These are phyloP conservation scores for Bruguiera parviflora DNA, from an alignment of 345 rosid genomes.

Conservation along the genomic window DNA sequence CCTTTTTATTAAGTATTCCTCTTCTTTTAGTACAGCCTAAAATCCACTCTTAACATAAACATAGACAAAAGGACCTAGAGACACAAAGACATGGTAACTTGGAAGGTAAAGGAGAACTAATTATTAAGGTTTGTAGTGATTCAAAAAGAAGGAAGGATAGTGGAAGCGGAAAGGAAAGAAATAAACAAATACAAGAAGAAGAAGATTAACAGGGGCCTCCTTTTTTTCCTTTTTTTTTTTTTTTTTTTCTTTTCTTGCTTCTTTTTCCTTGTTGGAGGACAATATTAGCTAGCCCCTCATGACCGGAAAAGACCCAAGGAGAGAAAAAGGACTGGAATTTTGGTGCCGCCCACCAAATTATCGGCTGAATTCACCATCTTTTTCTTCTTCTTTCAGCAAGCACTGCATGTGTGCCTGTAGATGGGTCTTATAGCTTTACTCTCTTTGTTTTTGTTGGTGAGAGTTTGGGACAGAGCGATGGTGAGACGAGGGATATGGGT, in stretches of 20 bases:
- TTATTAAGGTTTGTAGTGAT: not conserved
- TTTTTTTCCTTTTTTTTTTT: constrained; percentile 1
- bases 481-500: constrained; percentile 5
- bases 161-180: not conserved
- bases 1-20: not conserved
- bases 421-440: constrained; percentile 9
- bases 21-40: not conserved
- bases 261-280: not conserved
- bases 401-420: not conserved
- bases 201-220: not conserved
- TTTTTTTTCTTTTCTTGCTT: constrained; percentile 10
- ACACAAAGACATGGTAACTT: not conserved
- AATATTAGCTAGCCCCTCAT: constrained; percentile 9
- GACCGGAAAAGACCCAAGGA: constrained; percentile 1
- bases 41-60: not conserved
- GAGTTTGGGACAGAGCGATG: constrained; percentile 22
- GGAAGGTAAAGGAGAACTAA: constrained; percentile 1
- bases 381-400: not conserved
- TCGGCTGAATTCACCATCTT: constrained; percentile 38
- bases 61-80: not conserved
- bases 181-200: too few species aligned
- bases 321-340: constrained; percentile 15
- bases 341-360: constrained; percentile 30
- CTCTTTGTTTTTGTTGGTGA: constrained; percentile 21
- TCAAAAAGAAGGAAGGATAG: not conserved